These are phyloP conservation scores for Wallacemonas collosoma DNA, from an alignment of 208 protist genomes.

Conservation along the genomic window DNA sequence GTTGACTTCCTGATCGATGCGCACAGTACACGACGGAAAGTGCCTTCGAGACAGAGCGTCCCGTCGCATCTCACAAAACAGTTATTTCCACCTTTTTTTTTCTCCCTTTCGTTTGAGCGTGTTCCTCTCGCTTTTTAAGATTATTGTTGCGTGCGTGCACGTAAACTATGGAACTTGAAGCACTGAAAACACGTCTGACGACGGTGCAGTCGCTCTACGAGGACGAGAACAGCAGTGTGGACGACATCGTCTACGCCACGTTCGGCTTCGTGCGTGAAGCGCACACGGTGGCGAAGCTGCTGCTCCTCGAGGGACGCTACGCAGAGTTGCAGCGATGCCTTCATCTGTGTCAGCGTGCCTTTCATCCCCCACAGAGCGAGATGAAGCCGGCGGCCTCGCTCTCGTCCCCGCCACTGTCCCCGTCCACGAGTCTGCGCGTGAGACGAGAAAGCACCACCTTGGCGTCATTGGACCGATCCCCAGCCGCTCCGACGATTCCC, in stretches of 20 bases:
- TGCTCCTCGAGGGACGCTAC: conserved; percentile 71
- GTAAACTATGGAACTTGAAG: conserved; percentile 59
- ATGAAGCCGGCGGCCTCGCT: background rate
- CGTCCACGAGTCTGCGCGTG: background rate
- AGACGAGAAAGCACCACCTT: background rate
- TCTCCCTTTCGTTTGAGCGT: background rate
- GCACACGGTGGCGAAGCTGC: conserved; percentile 50
- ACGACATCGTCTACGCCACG: conserved; percentile 71
- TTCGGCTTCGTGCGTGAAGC: conserved; percentile 58
- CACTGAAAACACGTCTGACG: conserved; percentile 41
- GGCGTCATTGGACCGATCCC: background rate
- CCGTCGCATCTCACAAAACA: background rate
- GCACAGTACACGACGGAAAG: background rate
- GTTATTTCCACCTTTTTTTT: background rate
- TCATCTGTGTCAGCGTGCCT: conserved; percentile 47
- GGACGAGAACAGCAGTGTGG: conserved; percentile 64
- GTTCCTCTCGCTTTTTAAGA: background rate
- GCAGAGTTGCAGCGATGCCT: conserved; percentile 75
- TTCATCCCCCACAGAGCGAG: conserved; percentile 18
- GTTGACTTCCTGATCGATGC: too few species aligned
- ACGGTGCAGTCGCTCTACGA: conserved; percentile 48
- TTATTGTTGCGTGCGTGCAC: background rate
- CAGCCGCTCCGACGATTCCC: background rate
- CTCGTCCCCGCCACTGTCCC: conserved; percentile 1
- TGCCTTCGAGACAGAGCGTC: background rate